Conservation (phyloP, 2,329 filamentous ascomycete species). For the Fusarium foetens region DNA sequence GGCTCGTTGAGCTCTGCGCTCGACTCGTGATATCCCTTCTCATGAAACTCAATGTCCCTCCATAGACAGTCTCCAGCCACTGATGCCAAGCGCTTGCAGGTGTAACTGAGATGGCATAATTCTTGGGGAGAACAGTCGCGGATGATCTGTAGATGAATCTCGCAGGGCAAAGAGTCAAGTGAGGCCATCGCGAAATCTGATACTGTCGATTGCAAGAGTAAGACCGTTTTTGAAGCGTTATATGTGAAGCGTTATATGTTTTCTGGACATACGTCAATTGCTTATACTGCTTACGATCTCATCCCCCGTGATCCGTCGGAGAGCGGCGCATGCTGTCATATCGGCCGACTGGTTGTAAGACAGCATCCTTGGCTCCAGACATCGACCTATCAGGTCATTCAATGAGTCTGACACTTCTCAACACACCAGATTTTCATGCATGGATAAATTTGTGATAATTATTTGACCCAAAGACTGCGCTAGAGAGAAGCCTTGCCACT, state of each 20-base stretch:
- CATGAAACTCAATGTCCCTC: slow-evolving; percentile 29
- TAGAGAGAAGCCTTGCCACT: no score
- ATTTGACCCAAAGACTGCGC: background rate
- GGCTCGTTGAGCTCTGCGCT: slow-evolving; percentile 14
- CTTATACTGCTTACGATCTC: slow-evolving; percentile 1
- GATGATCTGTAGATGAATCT: slow-evolving; percentile 7
- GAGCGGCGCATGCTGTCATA: background rate
- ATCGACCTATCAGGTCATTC: background rate
- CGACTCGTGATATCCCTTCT: slow-evolving; percentile 22
- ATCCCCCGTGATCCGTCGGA: background rate
- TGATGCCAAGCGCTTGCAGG: slow-evolving; percentile 1
- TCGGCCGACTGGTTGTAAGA: background rate
- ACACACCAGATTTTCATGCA: accelerated
- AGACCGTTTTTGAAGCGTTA: accelerated
- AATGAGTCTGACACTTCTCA: accelerated
- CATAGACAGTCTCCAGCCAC: slow-evolving; percentile 4
- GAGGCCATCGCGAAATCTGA: background rate
- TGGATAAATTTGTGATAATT: background rate
- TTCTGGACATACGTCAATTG: background rate
- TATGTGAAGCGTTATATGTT: accelerated
- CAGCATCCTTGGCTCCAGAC: background rate
- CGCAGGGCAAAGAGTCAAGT: background rate
- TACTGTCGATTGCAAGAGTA: accelerated
- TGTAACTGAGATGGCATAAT: background rate
- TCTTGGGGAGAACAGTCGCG: background rate